A percentile compares a stretch with the other conserved stretches of the same genome.
Conservation (phyloP, 805 yeast species). For the Candida lessepsii region DNA sequence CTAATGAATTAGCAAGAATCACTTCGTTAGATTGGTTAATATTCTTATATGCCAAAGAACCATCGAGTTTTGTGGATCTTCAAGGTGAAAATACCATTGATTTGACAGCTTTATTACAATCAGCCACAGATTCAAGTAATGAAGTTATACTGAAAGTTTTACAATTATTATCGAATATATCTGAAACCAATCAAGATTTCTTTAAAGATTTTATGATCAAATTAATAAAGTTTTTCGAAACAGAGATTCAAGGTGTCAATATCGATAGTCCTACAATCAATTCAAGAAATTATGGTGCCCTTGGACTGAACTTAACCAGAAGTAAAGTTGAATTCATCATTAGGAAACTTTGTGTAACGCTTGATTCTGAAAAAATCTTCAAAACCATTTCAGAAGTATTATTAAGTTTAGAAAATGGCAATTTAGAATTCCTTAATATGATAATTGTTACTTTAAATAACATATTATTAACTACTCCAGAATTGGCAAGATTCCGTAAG, state of each 20-base stretch:
- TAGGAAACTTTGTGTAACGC: constrained; percentile 75
- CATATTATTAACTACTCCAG: constrained; percentile 82
- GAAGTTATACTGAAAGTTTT: constrained; percentile 74
- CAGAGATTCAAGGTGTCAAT: constrained; percentile 40
- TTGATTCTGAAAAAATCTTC: constrained; percentile 81
- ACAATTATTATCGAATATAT: constrained; percentile 68
- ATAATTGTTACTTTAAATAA: constrained; percentile 87
- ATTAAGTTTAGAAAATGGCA: constrained; percentile 48
- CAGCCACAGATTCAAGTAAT: constrained; percentile 67
- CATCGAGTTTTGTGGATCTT: constrained; percentile 15
- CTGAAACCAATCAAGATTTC: constrained; percentile 72
- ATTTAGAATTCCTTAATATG: constrained; percentile 68
- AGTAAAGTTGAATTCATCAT: constrained; percentile 67
- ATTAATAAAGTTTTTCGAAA: constrained; percentile 65
- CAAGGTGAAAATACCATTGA: constrained; percentile 38
- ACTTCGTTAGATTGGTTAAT: constrained; percentile 89
- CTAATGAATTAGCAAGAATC: constrained; percentile 73
- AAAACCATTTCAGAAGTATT: constrained; percentile 76
- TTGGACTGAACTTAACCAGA: constrained; percentile 28
- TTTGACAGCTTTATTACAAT: constrained; percentile 73
- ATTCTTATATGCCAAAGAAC: constrained; percentile 48
- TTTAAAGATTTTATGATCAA: constrained; percentile 74
- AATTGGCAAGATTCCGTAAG: constrained; percentile 65
- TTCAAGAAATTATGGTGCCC: background rate
- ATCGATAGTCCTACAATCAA: constrained; percentile 11